These are phyloP conservation scores for Pisolithus thermaeus DNA, from an alignment of 1,284 basidiomycete species.

Conservation along the genomic window DNA sequence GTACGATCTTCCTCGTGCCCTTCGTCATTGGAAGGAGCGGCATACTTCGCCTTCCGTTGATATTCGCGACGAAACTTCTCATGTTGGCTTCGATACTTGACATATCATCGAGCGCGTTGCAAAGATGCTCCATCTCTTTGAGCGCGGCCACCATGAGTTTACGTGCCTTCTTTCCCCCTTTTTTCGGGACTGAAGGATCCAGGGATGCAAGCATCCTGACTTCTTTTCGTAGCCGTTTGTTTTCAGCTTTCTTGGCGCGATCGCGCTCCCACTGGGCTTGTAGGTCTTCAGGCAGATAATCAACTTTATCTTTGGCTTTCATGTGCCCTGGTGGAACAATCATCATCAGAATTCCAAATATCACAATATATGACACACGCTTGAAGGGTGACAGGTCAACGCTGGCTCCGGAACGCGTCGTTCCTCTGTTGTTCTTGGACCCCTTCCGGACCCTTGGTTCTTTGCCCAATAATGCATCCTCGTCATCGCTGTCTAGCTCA, in stretches of 20 bases:
- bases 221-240: constrained; percentile 60
- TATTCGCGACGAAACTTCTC: constrained; percentile 57
- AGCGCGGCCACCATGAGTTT: constrained; percentile 58
- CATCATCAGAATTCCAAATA: background rate
- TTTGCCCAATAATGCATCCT: constrained; percentile 27
- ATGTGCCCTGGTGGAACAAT: constrained; percentile 22
- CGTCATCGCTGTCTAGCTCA: constrained; percentile 22
- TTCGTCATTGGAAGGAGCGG: constrained; percentile 74
- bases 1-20: constrained; percentile 61
- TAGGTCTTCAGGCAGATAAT: constrained; percentile 56
- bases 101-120: constrained; percentile 47
- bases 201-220: constrained; percentile 49
- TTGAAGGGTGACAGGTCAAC: constrained; percentile 26
- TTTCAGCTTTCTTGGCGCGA: constrained; percentile 74
- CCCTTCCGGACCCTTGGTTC: background rate
- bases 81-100: constrained; percentile 63
- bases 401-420: constrained; percentile 19
- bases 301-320: constrained; percentile 43
- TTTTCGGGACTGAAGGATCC: constrained; percentile 51
- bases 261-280: constrained; percentile 76
- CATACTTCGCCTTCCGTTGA: constrained; percentile 48
- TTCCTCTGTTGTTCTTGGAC: constrained; percentile 18
- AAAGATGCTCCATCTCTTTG: constrained; percentile 36
- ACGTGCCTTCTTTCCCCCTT: constrained; percentile 62
- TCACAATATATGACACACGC: constrained; percentile 27